Evolutionary conservation across 2,329 filamentous ascomycete species (phyloP), one percentile per base, ranked within the genome.

Genomic region (Colletotrichum sublineola): DNA sequence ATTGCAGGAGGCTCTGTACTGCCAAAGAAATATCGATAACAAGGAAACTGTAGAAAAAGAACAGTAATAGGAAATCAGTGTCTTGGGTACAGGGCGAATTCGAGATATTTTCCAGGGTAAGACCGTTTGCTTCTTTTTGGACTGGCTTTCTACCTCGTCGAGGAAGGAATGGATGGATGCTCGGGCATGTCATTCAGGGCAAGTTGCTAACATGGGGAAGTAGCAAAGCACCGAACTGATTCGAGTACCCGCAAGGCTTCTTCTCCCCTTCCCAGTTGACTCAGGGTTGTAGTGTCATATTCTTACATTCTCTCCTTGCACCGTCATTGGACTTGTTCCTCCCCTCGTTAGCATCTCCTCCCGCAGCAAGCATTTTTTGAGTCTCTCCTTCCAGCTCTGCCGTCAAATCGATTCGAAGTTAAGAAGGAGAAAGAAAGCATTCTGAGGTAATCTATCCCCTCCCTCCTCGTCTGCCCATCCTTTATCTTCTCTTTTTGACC

Each of bases 401-500:
- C 11, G 36, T 31, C 31, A 42, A 31, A 29, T n/a, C 33, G 53
- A 44, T 24, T 9, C 14, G 18, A 14, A 38, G 40, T n/a, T 40
- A 18, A 24, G 14, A 68, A 63, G 63, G 60, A 55, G 44, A n/a
- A 63, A 67, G 68, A 63, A 67, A 63, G 68, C 24, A 60, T 66
- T n/a, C 33, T 73, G 55, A 73, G 62, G 62, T 71, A 57, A 48
- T 60, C n/a, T 55, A 40, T 56, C 42, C 57, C 62, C 68, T 68
- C 63, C 40, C 62, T 52, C 60, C 46, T 63, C 66, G 68, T 70
- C 67, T 69, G 53, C 40, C 73, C 61, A 57, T 73, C 73, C 74
- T 75, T 77, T 77, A 75, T 80, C 78, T 74, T 74, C 78, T 63
- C 56, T 38, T n/a, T 15, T 36, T 20, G 31, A 15, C 44, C 42